phyloP scores from a whole-genome alignment of 2,329 filamentous ascomycete species.

The Pyricularia pennisetigena region DNA sequence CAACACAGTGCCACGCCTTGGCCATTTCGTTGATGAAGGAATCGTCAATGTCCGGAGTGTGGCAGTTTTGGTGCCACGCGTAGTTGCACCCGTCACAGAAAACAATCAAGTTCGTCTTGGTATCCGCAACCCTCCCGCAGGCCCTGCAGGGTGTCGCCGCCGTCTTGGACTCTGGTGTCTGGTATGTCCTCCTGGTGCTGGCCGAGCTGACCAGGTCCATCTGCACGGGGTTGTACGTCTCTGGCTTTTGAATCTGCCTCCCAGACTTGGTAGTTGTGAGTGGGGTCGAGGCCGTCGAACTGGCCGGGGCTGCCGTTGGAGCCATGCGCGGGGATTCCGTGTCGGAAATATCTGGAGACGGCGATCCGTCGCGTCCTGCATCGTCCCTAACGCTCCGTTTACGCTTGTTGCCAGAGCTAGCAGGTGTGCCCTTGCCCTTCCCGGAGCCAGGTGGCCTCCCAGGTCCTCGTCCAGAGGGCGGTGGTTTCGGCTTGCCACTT shows the following conservation, averaged over 20 bases:
- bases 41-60: slow-evolving; percentile 64
- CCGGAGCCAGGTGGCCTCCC: not conserved
- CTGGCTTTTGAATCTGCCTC: slow-evolving; percentile 58
- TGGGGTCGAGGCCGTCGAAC: slow-evolving; percentile 29
- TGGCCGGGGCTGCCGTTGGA: slow-evolving; percentile 4
- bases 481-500: not conserved
- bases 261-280: slow-evolving; percentile 68
- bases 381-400: slow-evolving; percentile 11
- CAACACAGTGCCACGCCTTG: slow-evolving; percentile 61
- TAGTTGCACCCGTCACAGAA: slow-evolving; percentile 77
- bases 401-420: slow-evolving; percentile 7
- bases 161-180: not conserved
- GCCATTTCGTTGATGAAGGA: slow-evolving; percentile 56
- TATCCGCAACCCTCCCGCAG: slow-evolving; percentile 63
- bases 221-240: slow-evolving; percentile 48
- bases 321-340: slow-evolving; percentile 20
- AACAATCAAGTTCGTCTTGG: slow-evolving; percentile 68
- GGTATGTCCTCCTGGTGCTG: not conserved
- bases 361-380: slow-evolving; percentile 8
- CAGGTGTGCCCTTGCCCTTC: not conserved
- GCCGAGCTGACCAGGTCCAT: slow-evolving; percentile 23
- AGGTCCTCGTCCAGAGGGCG: not conserved
- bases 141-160: slow-evolving; percentile 7
- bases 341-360: slow-evolving; percentile 7
- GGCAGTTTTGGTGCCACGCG: slow-evolving; percentile 75